phyloP scores from a whole-genome alignment of 345 rosid species.

The Laguncularia racemosa region DNA sequence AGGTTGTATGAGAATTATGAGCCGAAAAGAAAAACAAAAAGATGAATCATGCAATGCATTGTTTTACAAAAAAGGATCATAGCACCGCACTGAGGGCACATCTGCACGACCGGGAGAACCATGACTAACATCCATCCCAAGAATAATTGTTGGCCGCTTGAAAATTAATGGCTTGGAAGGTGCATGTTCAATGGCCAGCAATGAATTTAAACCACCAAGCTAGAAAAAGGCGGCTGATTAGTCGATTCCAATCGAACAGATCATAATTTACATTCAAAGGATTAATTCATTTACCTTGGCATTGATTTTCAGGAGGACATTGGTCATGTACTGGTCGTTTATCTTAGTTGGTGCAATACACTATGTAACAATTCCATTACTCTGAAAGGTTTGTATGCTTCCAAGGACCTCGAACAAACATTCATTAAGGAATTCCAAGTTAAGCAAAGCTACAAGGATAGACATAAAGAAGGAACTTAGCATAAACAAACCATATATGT shows the following conservation, averaged over 20 bases:
- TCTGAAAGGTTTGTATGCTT: slow-evolving; percentile 66
- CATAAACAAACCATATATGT: slow-evolving; percentile 30
- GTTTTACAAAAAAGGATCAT: no score
- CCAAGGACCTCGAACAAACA: slow-evolving; percentile 62
- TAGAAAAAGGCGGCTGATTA: slow-evolving; percentile 9
- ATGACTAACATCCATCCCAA: slow-evolving; percentile 93
- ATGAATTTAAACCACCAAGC: slow-evolving; percentile 83
- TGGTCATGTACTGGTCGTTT: slow-evolving; percentile 84
- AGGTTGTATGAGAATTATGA: no score
- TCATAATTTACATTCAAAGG: no score
- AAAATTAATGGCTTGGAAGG: slow-evolving; percentile 61
- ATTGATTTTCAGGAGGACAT: slow-evolving; percentile 80
- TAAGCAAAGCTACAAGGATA: neutral
- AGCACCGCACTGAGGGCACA: slow-evolving; percentile 77
- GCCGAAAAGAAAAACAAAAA: no score
- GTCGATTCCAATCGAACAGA: neutral
- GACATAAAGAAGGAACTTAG: neutral
- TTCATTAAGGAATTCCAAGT: neutral
- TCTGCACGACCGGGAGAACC: slow-evolving; percentile 88
- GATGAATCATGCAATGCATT: no score
- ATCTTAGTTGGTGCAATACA: slow-evolving; percentile 68
- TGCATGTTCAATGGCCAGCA: slow-evolving; percentile 49
- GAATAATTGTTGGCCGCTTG: slow-evolving; percentile 63
- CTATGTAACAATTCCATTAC: slow-evolving; percentile 73
- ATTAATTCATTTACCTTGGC: slow-evolving; percentile 52